Base-by-base conservation (phyloP, 768 basidiomycete species). In the Tricholoma sp. region DNA sequence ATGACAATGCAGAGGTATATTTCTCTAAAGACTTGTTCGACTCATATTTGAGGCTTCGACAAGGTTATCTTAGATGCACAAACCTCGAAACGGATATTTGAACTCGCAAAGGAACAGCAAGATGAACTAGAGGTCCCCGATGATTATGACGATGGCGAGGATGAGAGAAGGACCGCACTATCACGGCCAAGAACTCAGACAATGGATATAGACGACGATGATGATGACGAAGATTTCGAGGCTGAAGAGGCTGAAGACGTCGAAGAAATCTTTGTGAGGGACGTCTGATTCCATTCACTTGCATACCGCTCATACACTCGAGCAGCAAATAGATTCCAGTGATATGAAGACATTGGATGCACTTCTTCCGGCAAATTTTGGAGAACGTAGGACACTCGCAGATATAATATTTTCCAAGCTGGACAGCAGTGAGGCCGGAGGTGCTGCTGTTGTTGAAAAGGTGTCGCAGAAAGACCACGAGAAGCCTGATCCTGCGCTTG, bases 381-480 rank as follows among this genome's bases (percentile, higher is more conserved):
- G 81, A 6, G 87, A 91, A 68, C 83, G 91, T 45, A 81, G 83
- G 69, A 98, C 96, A 2, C 75, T 99, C 31, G 97, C 97, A 31
- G 97, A 99, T 68, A 78, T 98, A n/a, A 99, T 98, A 57, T 92
- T 99, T 67, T 81, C 90, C 24, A 98, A 98, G 73, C 78, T 99
- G 20, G 88, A 95, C 57, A 81, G 78, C 55, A 79, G 75, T 11
- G 84, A 86, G 59, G 69, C 78, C 4, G 75, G 76, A 45, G 76
- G 80, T 37, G 69, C 82, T 7, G 78, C 81, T 9, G 74, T 80
- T 29, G 83, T 85, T 54, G 80, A 80, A 67, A 84, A 83, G 63
- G 79, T 82, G 7, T 76, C 79, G 28, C 84, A 80, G 78, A 83
- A 85, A 84, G 79, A 80, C 59, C 68, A 71, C 56, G 77, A 77